Base-by-base conservation (phyloP, 306 rosid species). In the Rosa multiflora region DNA sequence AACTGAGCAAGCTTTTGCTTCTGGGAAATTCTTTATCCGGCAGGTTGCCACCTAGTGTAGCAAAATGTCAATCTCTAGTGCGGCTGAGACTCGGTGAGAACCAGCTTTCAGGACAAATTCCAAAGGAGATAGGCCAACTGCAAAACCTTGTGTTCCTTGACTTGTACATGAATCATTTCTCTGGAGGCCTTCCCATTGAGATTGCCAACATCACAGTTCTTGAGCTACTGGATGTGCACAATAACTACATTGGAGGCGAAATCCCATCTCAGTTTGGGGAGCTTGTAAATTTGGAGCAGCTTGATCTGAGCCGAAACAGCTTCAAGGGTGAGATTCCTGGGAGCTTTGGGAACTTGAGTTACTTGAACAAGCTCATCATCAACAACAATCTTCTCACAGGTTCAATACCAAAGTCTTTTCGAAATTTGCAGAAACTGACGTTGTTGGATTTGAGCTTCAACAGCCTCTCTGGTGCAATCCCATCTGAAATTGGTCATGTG, bases 81-180 rank as follows among this genome's bases (percentile, higher is more conserved):
- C 90, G 99, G 77, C 70, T 96, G 71, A 89, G 99, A 79, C 92
- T 96, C 11, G 99, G 97, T 68, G 99, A 96, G 73, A 96, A 96
- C 83, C 94, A 89, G 79, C 97, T 96, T 83, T 89, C 92, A 11
- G 99, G 98, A 35, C 88, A 82, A 42, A 93, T 96, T 87, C 99
- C 99, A 0, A 87, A 78, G 78, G 98, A 93, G 90, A 86, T 93
- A 58, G 99, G 99, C 14, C 86, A 76, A 67, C 83, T 96, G 80
- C 94, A 90, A 82, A 93, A 93, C 82, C 97, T 96, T n/a, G 92
- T 93, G 62, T 93, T 95, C 76, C 97, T 96, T 21, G 98, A 96
- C 81, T 78, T 96, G 87, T 93, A 91, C 87, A 90, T 90, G 98
- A 96, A 96, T 78, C 88, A 88, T 59, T 93, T 96, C 85, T 88